Evolutionary conservation across 2,329 filamentous ascomycete genomes (phyloP), one percentile per base, ranked within the genome.

Genomic region (Cadophora gregata): DNA sequence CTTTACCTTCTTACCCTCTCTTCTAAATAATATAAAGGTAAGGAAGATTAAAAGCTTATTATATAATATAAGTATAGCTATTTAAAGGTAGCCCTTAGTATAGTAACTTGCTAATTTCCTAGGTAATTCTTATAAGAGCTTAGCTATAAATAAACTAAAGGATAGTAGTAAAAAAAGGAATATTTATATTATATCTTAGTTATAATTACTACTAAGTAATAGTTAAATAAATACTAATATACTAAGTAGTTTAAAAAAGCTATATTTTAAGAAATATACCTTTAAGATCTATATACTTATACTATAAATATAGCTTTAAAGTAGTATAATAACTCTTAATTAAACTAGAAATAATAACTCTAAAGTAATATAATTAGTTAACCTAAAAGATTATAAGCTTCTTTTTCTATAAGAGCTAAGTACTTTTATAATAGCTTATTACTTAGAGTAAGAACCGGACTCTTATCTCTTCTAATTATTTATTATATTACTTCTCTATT

Each of bases 301-400:
- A 21, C 47, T 48, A 24, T 48, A 48, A 48, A 48, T 48, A 48
- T 24, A 48, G 47, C 47, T 48, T 48, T 5, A 48, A 48, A 48
- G n/a, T 48, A 24, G 47, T 21, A 48, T 48, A 24, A 4, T 3
- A 48, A 21, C 47, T 21, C 25, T 48, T 19, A 48, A 48, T 48
- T 24, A 21, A 21, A 25, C n/a, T 48, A 24, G 47, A 24, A 48
- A 48, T 19, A 19, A 24, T 48, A 36, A 36, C 31, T 12, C 12
- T 36, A 36, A 36, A 36, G 12, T 36, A 12, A 12, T 36, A 6
- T 36, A 36, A 36, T 36, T 36, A 36, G 12, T 36, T 36, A 36
- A 36, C 12, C 12, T 36, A 36, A 36, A 36, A 36, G 31, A 12
- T 12, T 36, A 36, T 36, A 36, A 36, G 12, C 31, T 36, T 36